phyloP scores from a whole-genome alignment of 257 asterid genomes.

The Thymus mandschuricus region DNA sequence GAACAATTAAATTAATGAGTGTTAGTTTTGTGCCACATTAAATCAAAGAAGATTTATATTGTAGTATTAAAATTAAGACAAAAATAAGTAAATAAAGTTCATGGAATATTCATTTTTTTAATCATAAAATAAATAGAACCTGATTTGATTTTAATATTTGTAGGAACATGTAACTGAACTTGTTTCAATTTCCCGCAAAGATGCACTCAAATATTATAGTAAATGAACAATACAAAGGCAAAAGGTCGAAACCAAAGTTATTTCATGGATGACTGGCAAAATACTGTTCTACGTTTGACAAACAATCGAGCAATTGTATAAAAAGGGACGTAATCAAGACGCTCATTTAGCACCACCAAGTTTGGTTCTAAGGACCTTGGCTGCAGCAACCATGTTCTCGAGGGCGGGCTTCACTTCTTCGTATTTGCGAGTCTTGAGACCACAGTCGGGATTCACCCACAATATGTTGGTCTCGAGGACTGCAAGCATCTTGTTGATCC shows the following conservation, averaged over 20 bases:
- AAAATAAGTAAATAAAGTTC: too few species aligned
- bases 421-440: conserved; percentile 96
- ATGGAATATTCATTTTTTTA: too few species aligned
- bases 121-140: too few species aligned
- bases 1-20: too few species aligned
- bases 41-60: too few species aligned
- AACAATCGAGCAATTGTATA: background rate
- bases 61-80: too few species aligned
- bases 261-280: conserved; percentile 15
- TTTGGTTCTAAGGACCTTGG: conserved; percentile 76
- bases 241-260: conserved; percentile 28
- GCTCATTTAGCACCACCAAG: conserved; percentile 68
- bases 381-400: conserved; percentile 80
- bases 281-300: background rate
- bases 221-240: background rate
- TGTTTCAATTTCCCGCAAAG: too few species aligned
- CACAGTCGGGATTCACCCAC: conserved; percentile 99
- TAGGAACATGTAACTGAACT: too few species aligned
- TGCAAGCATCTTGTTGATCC: conserved; percentile 96
- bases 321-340: too few species aligned
- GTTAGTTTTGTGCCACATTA: too few species aligned
- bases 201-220: too few species aligned
- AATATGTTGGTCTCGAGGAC: conserved; percentile 89
- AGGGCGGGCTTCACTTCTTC: conserved; percentile 91
- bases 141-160: too few species aligned